A percentile compares a stretch with the other conserved stretches of the same genome.
Evolutionary conservation across 306 rosid genomes (phyloP).

Genomic region (Benincasa hispida): DNA sequence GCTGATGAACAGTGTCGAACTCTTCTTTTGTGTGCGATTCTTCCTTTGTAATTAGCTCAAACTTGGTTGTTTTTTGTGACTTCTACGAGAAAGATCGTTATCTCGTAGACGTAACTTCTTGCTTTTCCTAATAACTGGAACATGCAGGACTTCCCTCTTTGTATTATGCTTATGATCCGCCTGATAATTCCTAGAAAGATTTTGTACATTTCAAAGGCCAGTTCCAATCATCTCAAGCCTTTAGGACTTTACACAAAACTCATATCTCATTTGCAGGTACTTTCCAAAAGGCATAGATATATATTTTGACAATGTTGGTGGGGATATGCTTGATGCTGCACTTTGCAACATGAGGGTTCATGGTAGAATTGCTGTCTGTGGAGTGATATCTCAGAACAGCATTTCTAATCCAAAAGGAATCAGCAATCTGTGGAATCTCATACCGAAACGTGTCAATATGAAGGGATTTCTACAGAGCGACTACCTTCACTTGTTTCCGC

Average conservation of each 20-base stretch:
- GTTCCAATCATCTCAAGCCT: neutral
- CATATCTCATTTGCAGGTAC: slow-evolving; percentile 14
- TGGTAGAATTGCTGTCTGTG: slow-evolving; percentile 39
- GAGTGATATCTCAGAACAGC: slow-evolving; percentile 34
- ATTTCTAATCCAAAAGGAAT: slow-evolving; percentile 21
- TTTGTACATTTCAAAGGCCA: neutral
- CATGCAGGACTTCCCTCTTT: neutral
- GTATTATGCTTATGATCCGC: neutral
- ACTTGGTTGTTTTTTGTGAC: neutral
- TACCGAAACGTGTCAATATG: slow-evolving; percentile 25
- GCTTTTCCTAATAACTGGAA: neutral
- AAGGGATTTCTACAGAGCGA: slow-evolving; percentile 33
- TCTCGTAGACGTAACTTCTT: neutral
- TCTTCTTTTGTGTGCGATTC: neutral
- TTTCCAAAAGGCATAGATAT: slow-evolving; percentile 45
- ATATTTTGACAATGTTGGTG: slow-evolving; percentile 50
- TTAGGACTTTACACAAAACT: neutral
- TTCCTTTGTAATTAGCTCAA: neutral
- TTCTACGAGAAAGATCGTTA: neutral
- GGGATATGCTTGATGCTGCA: slow-evolving; percentile 42
- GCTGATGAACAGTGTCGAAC: neutral
- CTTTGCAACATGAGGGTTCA: slow-evolving; percentile 31
- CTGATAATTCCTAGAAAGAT: neutral
- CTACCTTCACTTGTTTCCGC: slow-evolving; percentile 22
- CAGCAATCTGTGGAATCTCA: slow-evolving; percentile 20